phyloP scores from a whole-genome alignment of 768 basidiomycete genomes.

The Hirschioporus abietinus region DNA sequence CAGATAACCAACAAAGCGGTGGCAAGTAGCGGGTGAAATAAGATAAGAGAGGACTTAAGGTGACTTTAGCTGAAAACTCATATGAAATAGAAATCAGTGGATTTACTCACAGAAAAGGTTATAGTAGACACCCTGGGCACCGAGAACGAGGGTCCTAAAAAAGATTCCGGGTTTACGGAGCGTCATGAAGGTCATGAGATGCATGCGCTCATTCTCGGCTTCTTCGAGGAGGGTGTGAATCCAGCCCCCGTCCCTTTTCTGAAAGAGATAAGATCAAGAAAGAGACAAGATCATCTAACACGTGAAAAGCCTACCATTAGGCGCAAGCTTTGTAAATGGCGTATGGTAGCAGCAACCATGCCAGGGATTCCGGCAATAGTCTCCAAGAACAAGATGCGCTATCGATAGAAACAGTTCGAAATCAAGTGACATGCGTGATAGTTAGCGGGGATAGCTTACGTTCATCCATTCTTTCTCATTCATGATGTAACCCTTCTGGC shows the following conservation, averaged over 20 bases:
- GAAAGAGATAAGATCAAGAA: slow-evolving; percentile 8
- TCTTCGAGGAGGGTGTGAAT: slow-evolving; percentile 92
- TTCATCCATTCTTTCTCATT: slow-evolving; percentile 72
- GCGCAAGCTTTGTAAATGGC: slow-evolving; percentile 85
- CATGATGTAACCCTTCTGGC: slow-evolving; percentile 69
- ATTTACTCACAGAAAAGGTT: slow-evolving; percentile 67
- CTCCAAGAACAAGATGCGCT: slow-evolving; percentile 71
- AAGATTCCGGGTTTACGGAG: slow-evolving; percentile 72
- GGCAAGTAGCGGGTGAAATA: slow-evolving; percentile 67
- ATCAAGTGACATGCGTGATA: slow-evolving; percentile 24
- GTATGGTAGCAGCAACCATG: slow-evolving; percentile 85
- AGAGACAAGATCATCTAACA: slow-evolving; percentile 4
- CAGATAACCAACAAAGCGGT: slow-evolving; percentile 87
- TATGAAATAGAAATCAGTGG: neutral
- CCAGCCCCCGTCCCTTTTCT: slow-evolving; percentile 64
- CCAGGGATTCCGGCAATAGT: slow-evolving; percentile 93
- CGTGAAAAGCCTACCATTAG: slow-evolving; percentile 57
- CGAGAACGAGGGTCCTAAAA: slow-evolving; percentile 80
- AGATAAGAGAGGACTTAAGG: slow-evolving; percentile 68
- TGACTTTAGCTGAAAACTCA: neutral
- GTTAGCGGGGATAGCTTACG: slow-evolving; percentile 32
- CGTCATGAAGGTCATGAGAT: slow-evolving; percentile 96
- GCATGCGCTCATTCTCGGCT: slow-evolving; percentile 97
- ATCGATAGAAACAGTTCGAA: slow-evolving; percentile 7
- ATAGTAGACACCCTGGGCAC: slow-evolving; percentile 89